Evolutionary conservation across 2,329 filamentous ascomycete genomes (phyloP), one percentile per base, ranked within the genome.

Genomic region (Macrophomina pseudophaseolina): DNA sequence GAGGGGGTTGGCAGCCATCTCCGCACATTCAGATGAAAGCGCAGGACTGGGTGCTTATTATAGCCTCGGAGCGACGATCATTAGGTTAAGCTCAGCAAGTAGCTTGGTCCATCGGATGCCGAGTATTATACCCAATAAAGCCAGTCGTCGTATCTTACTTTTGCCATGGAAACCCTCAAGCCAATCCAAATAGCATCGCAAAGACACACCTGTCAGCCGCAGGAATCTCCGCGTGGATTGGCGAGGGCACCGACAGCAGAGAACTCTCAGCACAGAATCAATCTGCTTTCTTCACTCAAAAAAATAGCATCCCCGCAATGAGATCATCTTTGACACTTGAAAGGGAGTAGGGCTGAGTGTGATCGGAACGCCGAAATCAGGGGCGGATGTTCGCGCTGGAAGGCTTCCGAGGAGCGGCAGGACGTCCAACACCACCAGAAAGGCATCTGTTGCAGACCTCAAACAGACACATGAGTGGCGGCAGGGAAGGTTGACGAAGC

Each of bases 11-110:
- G 42, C 42, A 48, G 46, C 58, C 40, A 62, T 28, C 58, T 62
- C 58, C 58, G 58, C 58, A 62, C 58, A 30, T 23, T 62, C 58
- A 49, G 58, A 62, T 62, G 58, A 62, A 62, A 53, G 14, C 2
- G 30, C 11, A 33, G n/a, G 30, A 28, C 14, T 30, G 8, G 28
- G 49, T 53, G 28, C 14, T 53, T 33, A 53, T 33, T 53, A 28
- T 53, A 53, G 49, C 49, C 49, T 53, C 49, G 49, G 49, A 53
- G 49, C 30, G 49, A 18, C 30, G 49, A 53, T 53, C 49, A 33
- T 53, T 53, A 16, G 49, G 49, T 35, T 53, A 53, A 53, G 30
- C 49, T 53, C 49, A 33, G 49, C 49, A 16, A 33, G 49, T 30
- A 53, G 28, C 49, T 8, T 12, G 11, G 12, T 14, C 49, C 30